Conservation (phyloP, 129 eudicot species). For the Kitagawia praeruptora region DNA sequence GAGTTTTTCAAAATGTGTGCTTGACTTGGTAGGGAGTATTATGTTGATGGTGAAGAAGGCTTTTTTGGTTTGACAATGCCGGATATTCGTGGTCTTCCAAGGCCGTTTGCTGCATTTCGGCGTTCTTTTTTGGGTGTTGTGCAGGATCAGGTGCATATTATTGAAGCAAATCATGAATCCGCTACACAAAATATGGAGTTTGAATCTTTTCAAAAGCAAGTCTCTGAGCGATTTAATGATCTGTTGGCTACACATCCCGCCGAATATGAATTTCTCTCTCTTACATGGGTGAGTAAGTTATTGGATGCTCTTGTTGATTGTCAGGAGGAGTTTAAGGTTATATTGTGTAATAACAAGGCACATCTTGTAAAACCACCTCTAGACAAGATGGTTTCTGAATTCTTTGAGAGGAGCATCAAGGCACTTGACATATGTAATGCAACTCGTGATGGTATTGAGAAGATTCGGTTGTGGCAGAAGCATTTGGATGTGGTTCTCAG, state of each 20-base stretch:
- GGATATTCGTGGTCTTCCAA: conserved; percentile 33
- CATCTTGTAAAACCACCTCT: conserved; percentile 45
- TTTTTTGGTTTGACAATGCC: conserved; percentile 33
- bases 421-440: conserved; percentile 87
- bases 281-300: conserved; percentile 53
- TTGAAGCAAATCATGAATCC: conserved; percentile 34
- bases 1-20: not conserved
- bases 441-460: conserved; percentile 76
- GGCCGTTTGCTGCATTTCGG: conserved; percentile 52
- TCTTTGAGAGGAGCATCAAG: conserved; percentile 52
- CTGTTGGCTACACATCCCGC: conserved; percentile 22
- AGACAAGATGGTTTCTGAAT: conserved; percentile 46
- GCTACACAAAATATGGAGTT: conserved; percentile 24
- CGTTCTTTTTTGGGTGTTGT: conserved; percentile 48
- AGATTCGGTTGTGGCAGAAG: conserved; percentile 60
- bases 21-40: not conserved
- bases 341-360: conserved; percentile 35
- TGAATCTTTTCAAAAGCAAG: conserved; percentile 45
- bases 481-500: conserved; percentile 56
- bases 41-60: not conserved
- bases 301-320: conserved; percentile 48
- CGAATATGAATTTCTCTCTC: conserved; percentile 48
- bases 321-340: conserved; percentile 48
- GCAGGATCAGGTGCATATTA: conserved; percentile 41
- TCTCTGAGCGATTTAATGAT: conserved; percentile 31